phyloP scores from a whole-genome alignment of 2,329 filamentous ascomycete genomes.

The Talaromyces albobiverticillius region DNA sequence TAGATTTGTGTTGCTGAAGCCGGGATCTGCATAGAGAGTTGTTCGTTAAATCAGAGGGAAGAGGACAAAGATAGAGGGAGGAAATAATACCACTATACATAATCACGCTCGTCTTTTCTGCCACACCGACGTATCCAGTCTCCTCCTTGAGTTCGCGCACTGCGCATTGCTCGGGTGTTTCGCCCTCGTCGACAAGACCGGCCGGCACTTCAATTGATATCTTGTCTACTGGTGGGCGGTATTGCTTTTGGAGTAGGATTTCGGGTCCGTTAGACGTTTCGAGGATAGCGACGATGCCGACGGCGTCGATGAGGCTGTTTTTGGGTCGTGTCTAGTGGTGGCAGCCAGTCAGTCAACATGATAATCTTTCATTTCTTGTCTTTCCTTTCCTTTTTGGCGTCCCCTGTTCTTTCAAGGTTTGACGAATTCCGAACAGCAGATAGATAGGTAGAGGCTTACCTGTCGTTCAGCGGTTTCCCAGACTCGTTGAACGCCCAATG shows the following conservation, averaged over 20 bases:
- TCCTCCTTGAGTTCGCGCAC: constrained; percentile 59
- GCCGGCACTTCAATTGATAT: constrained; percentile 59
- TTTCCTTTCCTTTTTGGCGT: too few species aligned
- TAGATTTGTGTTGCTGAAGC: constrained; percentile 50
- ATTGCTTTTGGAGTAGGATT: constrained; percentile 56
- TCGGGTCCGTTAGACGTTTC: constrained; percentile 27
- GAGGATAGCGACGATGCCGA: constrained; percentile 54
- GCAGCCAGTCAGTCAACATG: too few species aligned
- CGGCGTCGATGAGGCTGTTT: constrained; percentile 53
- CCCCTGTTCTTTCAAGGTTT: too few species aligned
- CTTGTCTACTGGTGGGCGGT: constrained; percentile 55
- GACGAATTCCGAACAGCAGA: background rate
- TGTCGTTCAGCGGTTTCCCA: constrained; percentile 47
- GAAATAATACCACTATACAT: constrained; percentile 42
- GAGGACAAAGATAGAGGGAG: too few species aligned
- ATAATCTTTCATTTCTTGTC: too few species aligned
- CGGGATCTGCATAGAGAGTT: constrained; percentile 36
- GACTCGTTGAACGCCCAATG: constrained; percentile 38
- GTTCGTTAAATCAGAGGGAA: background rate
- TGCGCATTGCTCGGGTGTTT: constrained; percentile 53
- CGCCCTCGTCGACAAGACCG: constrained; percentile 58
- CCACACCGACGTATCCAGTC: constrained; percentile 53
- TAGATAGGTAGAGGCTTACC: constrained; percentile 23
- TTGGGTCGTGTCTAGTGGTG: constrained; percentile 43
- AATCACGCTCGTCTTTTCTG: constrained; percentile 40